Percentiles rank a stretch among this genome's conserved stretches.
These are phyloP conservation scores for Agaricus subrufescens DNA, from an alignment of 768 basidiomycete genomes.

Conservation along the genomic window DNA sequence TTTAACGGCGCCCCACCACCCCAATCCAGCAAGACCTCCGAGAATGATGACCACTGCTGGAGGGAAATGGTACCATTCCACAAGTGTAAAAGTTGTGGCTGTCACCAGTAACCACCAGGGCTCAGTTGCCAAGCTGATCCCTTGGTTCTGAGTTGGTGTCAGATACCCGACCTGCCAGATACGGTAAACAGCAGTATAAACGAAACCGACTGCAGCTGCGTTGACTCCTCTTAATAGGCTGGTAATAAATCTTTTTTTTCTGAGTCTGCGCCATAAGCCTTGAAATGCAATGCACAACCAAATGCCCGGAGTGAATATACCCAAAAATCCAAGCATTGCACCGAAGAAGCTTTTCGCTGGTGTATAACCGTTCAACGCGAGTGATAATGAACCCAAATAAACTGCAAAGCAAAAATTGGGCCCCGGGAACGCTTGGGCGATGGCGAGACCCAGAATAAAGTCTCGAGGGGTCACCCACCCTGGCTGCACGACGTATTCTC, in stretches of 20 bases:
- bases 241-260: slow-evolving; percentile 23
- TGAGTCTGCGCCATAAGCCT: slow-evolving; percentile 27
- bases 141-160: slow-evolving; percentile 19
- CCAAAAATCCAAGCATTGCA: slow-evolving; percentile 42
- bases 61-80: slow-evolving; percentile 35
- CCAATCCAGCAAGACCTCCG: slow-evolving; percentile 36
- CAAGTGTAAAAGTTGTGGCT: slow-evolving; percentile 32
- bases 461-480: slow-evolving; percentile 50
- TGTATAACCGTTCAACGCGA: slow-evolving; percentile 4
- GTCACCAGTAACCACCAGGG: slow-evolving; percentile 47
- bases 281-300: slow-evolving; percentile 32
- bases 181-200: slow-evolving; percentile 36
- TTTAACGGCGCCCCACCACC: slow-evolving; percentile 36
- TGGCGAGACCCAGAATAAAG: slow-evolving; percentile 49
- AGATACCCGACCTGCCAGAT: slow-evolving; percentile 35
- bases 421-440: slow-evolving; percentile 45
- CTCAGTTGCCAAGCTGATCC: slow-evolving; percentile 29
- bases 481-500: slow-evolving; percentile 45
- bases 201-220: slow-evolving; percentile 37
- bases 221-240: slow-evolving; percentile 34
- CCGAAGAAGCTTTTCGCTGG: slow-evolving; percentile 29
- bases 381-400: slow-evolving; percentile 45
- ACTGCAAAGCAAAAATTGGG: slow-evolving; percentile 55
- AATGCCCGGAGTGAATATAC: slow-evolving; percentile 46
- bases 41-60: slow-evolving; percentile 34